phyloP scores from a whole-genome alignment of 331 rosid species.

The Rosa hybrid region DNA sequence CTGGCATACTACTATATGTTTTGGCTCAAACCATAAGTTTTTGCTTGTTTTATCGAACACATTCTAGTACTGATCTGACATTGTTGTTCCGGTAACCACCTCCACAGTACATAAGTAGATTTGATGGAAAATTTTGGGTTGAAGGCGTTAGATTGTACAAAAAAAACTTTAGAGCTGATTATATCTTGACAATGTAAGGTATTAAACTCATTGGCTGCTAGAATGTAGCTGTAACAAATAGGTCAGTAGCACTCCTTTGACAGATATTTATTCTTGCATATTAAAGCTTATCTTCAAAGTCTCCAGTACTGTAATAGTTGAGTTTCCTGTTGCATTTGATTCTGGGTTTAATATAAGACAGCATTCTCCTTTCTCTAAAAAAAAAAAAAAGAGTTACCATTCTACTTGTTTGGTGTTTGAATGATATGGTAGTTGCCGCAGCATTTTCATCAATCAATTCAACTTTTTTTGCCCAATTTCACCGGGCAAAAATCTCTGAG shows the following conservation, averaged over 20 bases:
- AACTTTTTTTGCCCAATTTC: background rate
- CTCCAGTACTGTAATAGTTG: background rate
- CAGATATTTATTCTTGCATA: slow-evolving; percentile 26
- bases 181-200: slow-evolving; percentile 34
- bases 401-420: background rate
- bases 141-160: slow-evolving; percentile 42
- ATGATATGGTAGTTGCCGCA: background rate
- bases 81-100: slow-evolving; percentile 25
- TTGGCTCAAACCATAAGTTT: slow-evolving; percentile 24
- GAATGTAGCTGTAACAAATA: slow-evolving; percentile 38
- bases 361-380: background rate
- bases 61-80: slow-evolving; percentile 30
- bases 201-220: slow-evolving; percentile 21
- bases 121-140: slow-evolving; percentile 27
- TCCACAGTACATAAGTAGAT: slow-evolving; percentile 22
- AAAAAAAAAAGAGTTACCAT: background rate
- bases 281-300: slow-evolving; percentile 26
- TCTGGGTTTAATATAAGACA: background rate
- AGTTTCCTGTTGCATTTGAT: background rate
- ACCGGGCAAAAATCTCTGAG: background rate
- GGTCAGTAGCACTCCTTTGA: slow-evolving; percentile 31
- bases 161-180: slow-evolving; percentile 49
- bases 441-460: background rate
- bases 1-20: slow-evolving; percentile 26
- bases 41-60: slow-evolving; percentile 18